Evolutionary conservation across 129 eudicot species (phyloP), one percentile per base, ranked within the genome.

Genomic region (Heracleum sosnowskyi): DNA sequence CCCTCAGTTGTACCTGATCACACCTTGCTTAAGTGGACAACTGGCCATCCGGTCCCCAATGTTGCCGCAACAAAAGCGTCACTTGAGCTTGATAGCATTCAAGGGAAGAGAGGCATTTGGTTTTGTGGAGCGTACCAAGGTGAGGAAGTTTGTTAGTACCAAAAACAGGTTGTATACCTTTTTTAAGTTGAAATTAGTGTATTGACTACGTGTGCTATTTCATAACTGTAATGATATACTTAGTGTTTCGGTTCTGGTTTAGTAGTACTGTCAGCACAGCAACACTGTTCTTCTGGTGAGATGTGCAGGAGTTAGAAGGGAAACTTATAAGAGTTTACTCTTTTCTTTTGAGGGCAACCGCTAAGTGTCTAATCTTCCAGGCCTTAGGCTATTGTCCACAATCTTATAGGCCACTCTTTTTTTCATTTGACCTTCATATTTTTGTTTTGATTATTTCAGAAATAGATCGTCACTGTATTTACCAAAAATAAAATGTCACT

Each of bases 61-160:
- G n/a, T n/a, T n/a, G n/a, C n/a, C n/a, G n/a, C n/a, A n/a, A n/a
- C n/a, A n/a, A n/a, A n/a, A n/a, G n/a, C n/a, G n/a, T n/a, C n/a
- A n/a, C n/a, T n/a, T n/a, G n/a, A n/a, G n/a, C n/a, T n/a, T n/a
- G n/a, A n/a, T n/a, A n/a, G n/a, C n/a, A n/a, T n/a, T n/a, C n/a
- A n/a, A n/a, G n/a, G n/a, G n/a, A n/a, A n/a, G n/a, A n/a, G n/a
- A n/a, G n/a, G n/a, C n/a, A n/a, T n/a, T n/a, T n/a, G n/a, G n/a
- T n/a, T n/a, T n/a, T n/a, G n/a, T n/a, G 99, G 99, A 69, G 99
- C 99, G 49, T 96, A 96, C 86, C 97, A 90, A 83, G 97, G 99
- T 95, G 75, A 49, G 45, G 7, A 63, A 16, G 41, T 7, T 42
- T 45, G 13, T 49, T 33, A 10, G 0, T 42, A 45, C 49, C 49